These are phyloP conservation scores for Pyrenophora tritici-repentis DNA, from an alignment of 2,329 filamentous ascomycete genomes.

Conservation along the genomic window DNA sequence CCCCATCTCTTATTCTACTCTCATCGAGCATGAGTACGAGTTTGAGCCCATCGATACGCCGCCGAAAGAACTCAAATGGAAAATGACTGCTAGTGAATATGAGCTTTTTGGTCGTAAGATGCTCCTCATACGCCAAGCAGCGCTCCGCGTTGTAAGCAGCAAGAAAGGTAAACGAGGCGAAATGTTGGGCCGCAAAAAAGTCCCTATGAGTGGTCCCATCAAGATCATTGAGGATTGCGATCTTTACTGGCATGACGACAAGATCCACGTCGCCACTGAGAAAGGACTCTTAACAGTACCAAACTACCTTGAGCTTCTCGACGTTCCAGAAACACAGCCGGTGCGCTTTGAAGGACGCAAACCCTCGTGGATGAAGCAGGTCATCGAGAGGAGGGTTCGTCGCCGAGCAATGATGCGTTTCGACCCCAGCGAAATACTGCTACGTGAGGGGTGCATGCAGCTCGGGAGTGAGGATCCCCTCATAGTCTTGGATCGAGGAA, in stretches of 20 bases:
- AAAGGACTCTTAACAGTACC: slow-evolving; percentile 19
- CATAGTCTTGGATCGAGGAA: background rate
- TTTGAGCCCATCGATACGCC: background rate
- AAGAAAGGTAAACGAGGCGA: slow-evolving; percentile 6
- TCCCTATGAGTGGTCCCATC: background rate
- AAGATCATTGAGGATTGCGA: slow-evolving; percentile 21
- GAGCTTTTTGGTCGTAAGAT: slow-evolving; percentile 11
- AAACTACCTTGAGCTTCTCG: slow-evolving; percentile 22
- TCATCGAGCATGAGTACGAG: slow-evolving; percentile 5
- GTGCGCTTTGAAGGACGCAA: slow-evolving; percentile 23
- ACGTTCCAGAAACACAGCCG: slow-evolving; percentile 19
- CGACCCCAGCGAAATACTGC: background rate
- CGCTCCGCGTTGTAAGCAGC: background rate
- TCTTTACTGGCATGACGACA: slow-evolving; percentile 19
- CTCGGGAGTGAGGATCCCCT: background rate
- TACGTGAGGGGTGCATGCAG: background rate
- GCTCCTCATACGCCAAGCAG: slow-evolving; percentile 2
- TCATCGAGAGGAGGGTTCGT: background rate
- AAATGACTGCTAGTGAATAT: background rate
- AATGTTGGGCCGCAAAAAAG: slow-evolving; percentile 12
- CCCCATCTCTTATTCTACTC: slow-evolving; percentile 18
- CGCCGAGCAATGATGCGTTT: background rate
- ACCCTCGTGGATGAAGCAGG: slow-evolving; percentile 21
- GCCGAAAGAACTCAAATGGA: background rate
- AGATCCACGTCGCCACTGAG: slow-evolving; percentile 25